phyloP scores from a whole-genome alignment of 2,329 filamentous ascomycete genomes.

The Parasarocladium wereldwijsianum region DNA sequence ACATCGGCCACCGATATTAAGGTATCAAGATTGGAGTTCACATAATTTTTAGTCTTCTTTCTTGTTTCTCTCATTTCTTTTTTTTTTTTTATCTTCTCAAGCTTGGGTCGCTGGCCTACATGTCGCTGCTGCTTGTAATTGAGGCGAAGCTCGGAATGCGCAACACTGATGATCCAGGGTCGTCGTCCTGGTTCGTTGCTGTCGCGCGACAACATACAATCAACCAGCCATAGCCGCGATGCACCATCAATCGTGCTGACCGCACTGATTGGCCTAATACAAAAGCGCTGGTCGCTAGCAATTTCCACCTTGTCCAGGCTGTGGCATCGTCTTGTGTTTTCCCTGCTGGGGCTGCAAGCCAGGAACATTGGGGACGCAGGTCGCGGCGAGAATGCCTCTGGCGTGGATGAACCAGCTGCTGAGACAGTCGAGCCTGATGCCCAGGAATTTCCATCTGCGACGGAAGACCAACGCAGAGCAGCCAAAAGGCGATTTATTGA shows the following conservation, averaged over 20 bases:
- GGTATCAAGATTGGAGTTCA: too few species aligned
- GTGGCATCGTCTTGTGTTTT: constrained; percentile 3
- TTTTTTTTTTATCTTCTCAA: too few species aligned
- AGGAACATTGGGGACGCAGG: background rate
- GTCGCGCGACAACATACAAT: background rate
- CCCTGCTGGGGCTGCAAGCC: background rate
- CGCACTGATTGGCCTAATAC: constrained; percentile 4
- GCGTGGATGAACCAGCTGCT: constrained; percentile 2
- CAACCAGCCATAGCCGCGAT: background rate
- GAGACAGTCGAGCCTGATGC: background rate
- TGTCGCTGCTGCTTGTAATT: too few species aligned
- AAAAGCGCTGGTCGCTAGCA: constrained; percentile 3
- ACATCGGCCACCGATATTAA: too few species aligned
- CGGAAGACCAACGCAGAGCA: constrained; percentile 5
- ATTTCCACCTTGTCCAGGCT: constrained; percentile 4
- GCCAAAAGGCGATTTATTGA: constrained; percentile 9
- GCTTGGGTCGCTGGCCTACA: too few species aligned
- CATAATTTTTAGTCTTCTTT: too few species aligned
- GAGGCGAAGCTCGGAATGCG: background rate
- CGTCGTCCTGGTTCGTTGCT: background rate
- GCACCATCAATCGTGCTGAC: constrained; percentile 1
- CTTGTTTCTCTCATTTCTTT: too few species aligned
- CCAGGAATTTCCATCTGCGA: constrained; percentile 6
- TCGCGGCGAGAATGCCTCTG: background rate
- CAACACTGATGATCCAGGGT: constrained; percentile 1